Conservation (phyloP, 2,329 filamentous ascomycete genomes). For the Cryphonectria japonica region DNA sequence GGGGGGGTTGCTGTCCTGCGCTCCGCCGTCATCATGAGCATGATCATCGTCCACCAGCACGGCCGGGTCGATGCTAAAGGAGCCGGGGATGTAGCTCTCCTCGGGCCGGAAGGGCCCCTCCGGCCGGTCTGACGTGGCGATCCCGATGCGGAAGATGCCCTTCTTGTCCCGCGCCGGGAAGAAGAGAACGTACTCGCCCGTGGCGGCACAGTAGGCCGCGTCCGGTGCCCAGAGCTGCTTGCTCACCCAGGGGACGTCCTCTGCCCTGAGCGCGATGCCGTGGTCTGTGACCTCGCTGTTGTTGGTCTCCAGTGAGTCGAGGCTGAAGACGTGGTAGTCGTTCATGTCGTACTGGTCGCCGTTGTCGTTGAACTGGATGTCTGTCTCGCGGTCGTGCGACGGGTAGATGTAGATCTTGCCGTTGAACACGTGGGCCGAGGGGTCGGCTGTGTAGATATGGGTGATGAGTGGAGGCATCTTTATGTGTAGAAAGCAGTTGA, state of each 20-base stretch:
- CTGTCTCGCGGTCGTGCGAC: conserved; percentile 77
- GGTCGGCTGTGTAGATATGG: conserved; percentile 79
- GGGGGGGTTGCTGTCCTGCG: background rate
- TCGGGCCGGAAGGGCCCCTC: conserved; percentile 73
- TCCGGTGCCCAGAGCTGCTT: conserved; percentile 85
- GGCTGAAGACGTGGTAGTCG: conserved; percentile 80
- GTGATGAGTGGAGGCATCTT: conserved; percentile 66
- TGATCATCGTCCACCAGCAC: conserved; percentile 66
- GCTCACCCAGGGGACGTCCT: conserved; percentile 74
- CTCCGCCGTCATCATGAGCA: conserved; percentile 44
- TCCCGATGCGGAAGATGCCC: conserved; percentile 74
- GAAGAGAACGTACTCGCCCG: conserved; percentile 74
- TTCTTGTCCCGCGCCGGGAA: conserved; percentile 75
- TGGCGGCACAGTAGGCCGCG: conserved; percentile 60
- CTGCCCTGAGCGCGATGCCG: conserved; percentile 66
- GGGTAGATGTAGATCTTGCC: conserved; percentile 78
- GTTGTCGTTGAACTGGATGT: conserved; percentile 76
- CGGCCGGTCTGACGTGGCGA: conserved; percentile 66
- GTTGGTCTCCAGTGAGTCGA: conserved; percentile 53
- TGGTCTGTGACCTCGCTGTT: conserved; percentile 66
- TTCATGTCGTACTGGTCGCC: conserved; percentile 85
- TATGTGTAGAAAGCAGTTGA: conserved; percentile 14
- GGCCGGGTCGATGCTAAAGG: conserved; percentile 78
- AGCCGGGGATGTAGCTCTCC: conserved; percentile 65
- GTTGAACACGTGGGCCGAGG: conserved; percentile 80